phyloP scores from a whole-genome alignment of 148 eudicot genomes.

The Selenicereus undatus region DNA sequence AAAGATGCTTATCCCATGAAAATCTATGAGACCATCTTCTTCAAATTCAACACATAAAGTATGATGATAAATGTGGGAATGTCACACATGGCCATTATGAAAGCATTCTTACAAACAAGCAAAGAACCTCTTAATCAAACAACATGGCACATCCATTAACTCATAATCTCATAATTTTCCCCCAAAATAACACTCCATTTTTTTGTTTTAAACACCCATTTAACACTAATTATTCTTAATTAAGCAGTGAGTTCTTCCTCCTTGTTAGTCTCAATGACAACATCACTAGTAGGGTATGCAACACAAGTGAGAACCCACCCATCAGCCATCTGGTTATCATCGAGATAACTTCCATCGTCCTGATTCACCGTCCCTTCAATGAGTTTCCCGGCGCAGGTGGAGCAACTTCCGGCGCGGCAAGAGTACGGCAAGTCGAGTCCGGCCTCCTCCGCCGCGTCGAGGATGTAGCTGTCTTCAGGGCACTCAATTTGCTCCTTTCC shows the following conservation, averaged over 20 bases:
- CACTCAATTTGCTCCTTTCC: conserved; percentile 48
- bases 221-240: neutral
- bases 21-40: too few relatives aligned
- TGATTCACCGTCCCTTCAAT: conserved; percentile 51
- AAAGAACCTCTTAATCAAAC: too few relatives aligned
- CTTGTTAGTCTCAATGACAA: conserved; percentile 77
- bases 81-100: too few relatives aligned
- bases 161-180: too few relatives aligned
- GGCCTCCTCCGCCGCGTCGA: conserved; percentile 68
- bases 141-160: too few relatives aligned
- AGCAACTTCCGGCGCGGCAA: conserved; percentile 83
- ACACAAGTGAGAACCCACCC: conserved; percentile 88
- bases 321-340: conserved; percentile 48
- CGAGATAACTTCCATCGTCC: conserved; percentile 65
- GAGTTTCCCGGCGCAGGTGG: conserved; percentile 69
- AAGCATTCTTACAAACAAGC: too few relatives aligned
- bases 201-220: too few relatives aligned
- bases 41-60: too few relatives aligned
- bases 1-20: too few relatives aligned
- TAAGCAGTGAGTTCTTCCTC: conserved; percentile 53
- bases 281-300: conserved; percentile 54
- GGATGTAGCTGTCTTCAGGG: conserved; percentile 49
- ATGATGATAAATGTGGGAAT: too few relatives aligned
- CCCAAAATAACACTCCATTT: too few relatives aligned
- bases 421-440: conserved; percentile 79